Evolutionary conservation across 768 basidiomycete species (phyloP), one percentile per base, ranked within the genome.

Genomic region (Tylopilus sp.): DNA sequence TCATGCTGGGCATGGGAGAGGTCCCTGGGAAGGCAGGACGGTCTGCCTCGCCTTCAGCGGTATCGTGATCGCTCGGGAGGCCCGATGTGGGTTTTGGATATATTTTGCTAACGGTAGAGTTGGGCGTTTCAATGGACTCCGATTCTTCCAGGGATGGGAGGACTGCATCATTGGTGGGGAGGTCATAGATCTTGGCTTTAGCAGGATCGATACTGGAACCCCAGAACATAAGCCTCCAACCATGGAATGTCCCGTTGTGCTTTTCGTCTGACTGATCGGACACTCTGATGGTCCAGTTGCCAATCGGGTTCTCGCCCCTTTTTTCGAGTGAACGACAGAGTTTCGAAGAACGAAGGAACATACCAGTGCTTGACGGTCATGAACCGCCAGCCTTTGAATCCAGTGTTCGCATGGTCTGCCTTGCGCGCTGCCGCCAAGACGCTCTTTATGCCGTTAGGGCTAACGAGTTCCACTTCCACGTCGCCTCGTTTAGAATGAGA

Each of bases 311-410:
- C 72, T 99, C 97, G 34, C 89, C 94, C 96, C 96, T 98, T 56
- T 24, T 12, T 47, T 21, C 36, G 1, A 26, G 53, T 72, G 34
- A 71, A 52, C 12, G 48, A 31, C 33, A 25, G 46, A 24, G 7
- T 14, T 31, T 54, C n/a, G 42, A 19, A 44, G 52, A 12, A 22
- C 58, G 31, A 53, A 34, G 29, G 10, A 49, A 49, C 70, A 22
- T 53, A 95, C 96, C 97, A 99, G 64, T 99, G 97, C 71, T 99
- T 99, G 51, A 98, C 82, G 29, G 84, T 83, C 94, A 98, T 98
- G 68, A 99, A 99, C n/a, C 80, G 86, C 97, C 97, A 99, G 1
- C 92, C 95, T n/a, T 83, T 82, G 68, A 80, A 96, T 10, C 97
- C 96, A 10, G 76, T 78, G 6, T 63, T 68, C 17, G 80, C 85